Evolutionary conservation across 2,329 filamentous ascomycete genomes (phyloP).

Genomic region (Clarireedia monteithiana): DNA sequence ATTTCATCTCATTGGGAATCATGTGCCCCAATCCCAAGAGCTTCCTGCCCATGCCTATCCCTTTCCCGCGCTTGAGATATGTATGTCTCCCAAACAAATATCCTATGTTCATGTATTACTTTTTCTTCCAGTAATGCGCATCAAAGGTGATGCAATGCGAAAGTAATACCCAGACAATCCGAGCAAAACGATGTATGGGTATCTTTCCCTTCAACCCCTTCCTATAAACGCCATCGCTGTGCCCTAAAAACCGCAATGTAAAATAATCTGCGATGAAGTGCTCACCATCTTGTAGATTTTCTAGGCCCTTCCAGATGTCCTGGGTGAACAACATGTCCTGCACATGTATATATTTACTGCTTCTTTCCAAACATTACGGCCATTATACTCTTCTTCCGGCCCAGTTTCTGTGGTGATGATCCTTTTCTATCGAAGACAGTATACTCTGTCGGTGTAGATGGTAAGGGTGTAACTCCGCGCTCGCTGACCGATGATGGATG

Average conservation of each 20-base stretch:
- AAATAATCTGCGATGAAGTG: background rate
- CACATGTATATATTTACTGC: background rate
- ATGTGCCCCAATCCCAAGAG: too few species aligned
- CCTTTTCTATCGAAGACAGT: constrained; percentile 19
- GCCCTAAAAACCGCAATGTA: background rate
- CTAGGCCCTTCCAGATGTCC: background rate
- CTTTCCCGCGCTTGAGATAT: too few species aligned
- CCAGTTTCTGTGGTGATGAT: constrained; percentile 28
- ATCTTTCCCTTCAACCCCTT: background rate
- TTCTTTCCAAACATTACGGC: constrained; percentile 35
- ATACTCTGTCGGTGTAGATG: constrained; percentile 16
- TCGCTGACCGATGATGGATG: constrained; percentile 14
- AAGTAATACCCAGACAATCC: background rate
- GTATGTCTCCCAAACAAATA: too few species aligned
- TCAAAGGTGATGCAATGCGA: background rate
- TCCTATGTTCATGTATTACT: too few species aligned
- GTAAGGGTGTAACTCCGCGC: constrained; percentile 18
- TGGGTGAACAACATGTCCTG: background rate
- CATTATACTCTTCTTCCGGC: constrained; percentile 40
- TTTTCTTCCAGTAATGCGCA: too few species aligned
- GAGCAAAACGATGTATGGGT: background rate
- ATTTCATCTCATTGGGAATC: too few species aligned
- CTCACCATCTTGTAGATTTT: background rate
- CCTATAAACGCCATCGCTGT: constrained; percentile 13
- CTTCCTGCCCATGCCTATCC: too few species aligned